A percentile compares a stretch with the other conserved stretches of the same genome.
phyloP scores from a whole-genome alignment of 768 basidiomycete genomes.

The Suillus fuscotomentosus region DNA sequence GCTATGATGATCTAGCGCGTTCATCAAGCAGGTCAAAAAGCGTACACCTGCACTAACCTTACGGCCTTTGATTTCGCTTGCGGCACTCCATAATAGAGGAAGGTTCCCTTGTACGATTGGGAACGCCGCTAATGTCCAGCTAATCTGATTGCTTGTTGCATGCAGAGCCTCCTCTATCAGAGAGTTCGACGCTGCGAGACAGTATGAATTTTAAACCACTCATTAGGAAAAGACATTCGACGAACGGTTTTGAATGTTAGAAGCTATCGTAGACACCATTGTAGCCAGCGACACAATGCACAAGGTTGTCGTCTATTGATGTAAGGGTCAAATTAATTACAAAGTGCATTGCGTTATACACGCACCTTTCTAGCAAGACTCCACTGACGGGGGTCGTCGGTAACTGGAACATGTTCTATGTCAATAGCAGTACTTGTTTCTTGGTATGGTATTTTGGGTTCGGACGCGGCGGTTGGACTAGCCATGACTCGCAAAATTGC shows the following conservation, averaged over 20 bases:
- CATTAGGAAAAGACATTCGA: slow-evolving; percentile 1
- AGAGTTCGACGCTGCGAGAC: slow-evolving; percentile 54
- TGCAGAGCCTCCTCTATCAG: slow-evolving; percentile 58
- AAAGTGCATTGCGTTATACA: neutral
- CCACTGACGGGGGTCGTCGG: slow-evolving; percentile 65
- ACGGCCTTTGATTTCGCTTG: slow-evolving; percentile 75
- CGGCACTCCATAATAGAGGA: slow-evolving; percentile 66
- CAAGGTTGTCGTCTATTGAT: slow-evolving; percentile 20
- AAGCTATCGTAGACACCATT: slow-evolving; percentile 20
- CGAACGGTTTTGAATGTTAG: slow-evolving; percentile 30
- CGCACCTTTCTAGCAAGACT: slow-evolving; percentile 52
- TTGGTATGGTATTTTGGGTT: neutral
- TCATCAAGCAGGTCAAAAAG: neutral
- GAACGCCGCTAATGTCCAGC: slow-evolving; percentile 66
- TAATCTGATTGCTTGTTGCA: slow-evolving; percentile 60
- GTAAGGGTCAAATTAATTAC: neutral
- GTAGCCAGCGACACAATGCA: slow-evolving; percentile 26
- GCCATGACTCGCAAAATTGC: neutral
- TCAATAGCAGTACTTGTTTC: slow-evolving; percentile 18
- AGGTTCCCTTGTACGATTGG: slow-evolving; percentile 67
- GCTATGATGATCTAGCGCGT: slow-evolving; percentile 28
- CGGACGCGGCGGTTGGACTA: neutral
- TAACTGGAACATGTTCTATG: slow-evolving; percentile 42
- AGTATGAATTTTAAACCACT: neutral
- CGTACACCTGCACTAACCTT: slow-evolving; percentile 45